A percentile compares a stretch with the other conserved stretches of the same genome.
Evolutionary conservation across 192 early-diverging fungal species (phyloP).

Genomic region (Radiomyces spectabilis): DNA sequence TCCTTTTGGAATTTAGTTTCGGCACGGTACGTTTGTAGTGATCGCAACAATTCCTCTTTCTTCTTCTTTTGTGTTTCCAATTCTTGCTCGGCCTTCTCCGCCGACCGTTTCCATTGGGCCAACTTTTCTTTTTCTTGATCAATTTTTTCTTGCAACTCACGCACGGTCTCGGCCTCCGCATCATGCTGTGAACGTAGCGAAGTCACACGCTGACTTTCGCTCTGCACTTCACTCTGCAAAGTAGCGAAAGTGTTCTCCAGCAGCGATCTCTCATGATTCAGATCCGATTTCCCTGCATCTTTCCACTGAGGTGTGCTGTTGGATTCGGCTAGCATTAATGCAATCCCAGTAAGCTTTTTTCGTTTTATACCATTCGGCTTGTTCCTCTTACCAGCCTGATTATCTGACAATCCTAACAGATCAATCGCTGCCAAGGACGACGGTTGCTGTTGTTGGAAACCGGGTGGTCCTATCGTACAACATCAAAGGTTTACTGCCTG

Average conservation of each 20-base stretch:
- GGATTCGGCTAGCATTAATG: too few relatives aligned
- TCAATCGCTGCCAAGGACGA: too few relatives aligned
- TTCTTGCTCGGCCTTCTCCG: constrained; percentile 39
- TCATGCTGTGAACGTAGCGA: constrained; percentile 51
- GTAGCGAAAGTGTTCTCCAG: constrained; percentile 19
- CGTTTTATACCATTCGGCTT: too few relatives aligned
- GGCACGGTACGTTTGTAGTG: constrained; percentile 6
- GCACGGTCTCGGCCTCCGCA: constrained; percentile 42
- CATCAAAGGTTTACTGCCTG: too few relatives aligned
- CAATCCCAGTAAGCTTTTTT: too few relatives aligned
- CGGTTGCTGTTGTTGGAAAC: not conserved
- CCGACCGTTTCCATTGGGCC: constrained; percentile 38
- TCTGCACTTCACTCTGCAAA: constrained; percentile 50
- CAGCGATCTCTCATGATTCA: not conserved
- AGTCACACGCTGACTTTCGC: constrained; percentile 45
- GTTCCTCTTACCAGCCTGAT: too few relatives aligned
- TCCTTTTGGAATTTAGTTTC: constrained; percentile 5
- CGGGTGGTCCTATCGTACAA: too few relatives aligned
- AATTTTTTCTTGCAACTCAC: constrained; percentile 44
- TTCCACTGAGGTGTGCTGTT: not conserved
- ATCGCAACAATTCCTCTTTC: constrained; percentile 24
- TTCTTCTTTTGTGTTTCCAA: constrained; percentile 38
- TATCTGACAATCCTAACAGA: too few relatives aligned
- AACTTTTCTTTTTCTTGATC: constrained; percentile 31
- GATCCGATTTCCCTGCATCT: not conserved